Base-by-base conservation (phyloP, 1,139 yeast genomes). In the Suhomyces choctaworum region DNA sequence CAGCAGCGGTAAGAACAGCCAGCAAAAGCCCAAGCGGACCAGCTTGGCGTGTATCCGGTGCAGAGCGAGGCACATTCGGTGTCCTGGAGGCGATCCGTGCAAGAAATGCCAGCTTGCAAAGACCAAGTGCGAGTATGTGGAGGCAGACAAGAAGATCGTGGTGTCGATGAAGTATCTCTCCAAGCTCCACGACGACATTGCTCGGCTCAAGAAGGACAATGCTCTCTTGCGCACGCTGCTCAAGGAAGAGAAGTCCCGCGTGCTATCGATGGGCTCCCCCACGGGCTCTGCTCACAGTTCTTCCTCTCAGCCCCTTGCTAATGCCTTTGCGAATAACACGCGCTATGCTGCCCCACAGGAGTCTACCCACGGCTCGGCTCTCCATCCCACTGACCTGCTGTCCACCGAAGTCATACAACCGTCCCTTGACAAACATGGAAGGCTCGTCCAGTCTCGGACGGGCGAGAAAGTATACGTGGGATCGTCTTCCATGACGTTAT, bases 11-110 rank as follows among this genome's bases (percentile, higher is more conserved):
- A 22, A 24, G 14, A 15, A 29, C 15, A 34, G 20, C 8, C 20
- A 33, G 11, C 11, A 20, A 29, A 22, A 24, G 8, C 42, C 39
- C 16, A 68, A 67, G 38, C 44, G 74, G 35, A 63, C 68, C 4
- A 52, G 65, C 7, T 48, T 68, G 36, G 76, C 76, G 1, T 86
- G 95, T 53, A 78, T 80, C 11, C 62, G 89, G 31, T 86, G 95
- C 52, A 67, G 95, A 26, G 74, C 78, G 32, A 70, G 92, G 38
- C 95, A 86, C 56, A 80, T 82, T 25, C 75, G 85, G 45, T 86
- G 95, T 52, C 89, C 89, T 8, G 94, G 94, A 1, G 92, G 88
- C 1, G 75, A 80, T 25, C 88, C 90, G 0, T 86, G 95, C 55
- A 61, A 67, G 37, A 80, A 81, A 50, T 86, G 95, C 54, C 63